These are phyloP conservation scores for Paratrypanosoma confusum DNA, from an alignment of 208 protist species.

Conservation along the genomic window DNA sequence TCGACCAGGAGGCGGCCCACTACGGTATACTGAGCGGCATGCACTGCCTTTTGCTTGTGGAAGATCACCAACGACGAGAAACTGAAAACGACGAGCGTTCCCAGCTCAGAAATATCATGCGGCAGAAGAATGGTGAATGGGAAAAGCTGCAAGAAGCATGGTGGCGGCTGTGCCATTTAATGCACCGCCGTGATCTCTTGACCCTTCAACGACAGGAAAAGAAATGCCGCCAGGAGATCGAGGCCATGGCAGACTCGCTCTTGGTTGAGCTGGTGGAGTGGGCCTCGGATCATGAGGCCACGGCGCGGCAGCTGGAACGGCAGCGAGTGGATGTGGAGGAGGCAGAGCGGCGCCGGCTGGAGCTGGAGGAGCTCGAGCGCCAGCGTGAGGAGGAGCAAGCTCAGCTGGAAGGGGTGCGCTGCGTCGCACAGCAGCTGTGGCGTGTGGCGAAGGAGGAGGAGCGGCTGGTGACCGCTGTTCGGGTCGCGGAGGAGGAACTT, in stretches of 20 bases:
- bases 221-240: background rate
- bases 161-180: too few relatives aligned
- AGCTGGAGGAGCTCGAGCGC: background rate
- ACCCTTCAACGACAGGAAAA: conserved; percentile 7
- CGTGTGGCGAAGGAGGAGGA: conserved; percentile 4
- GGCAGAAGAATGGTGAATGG: too few relatives aligned
- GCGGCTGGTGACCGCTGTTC: conserved; percentile 1
- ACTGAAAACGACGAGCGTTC: too few relatives aligned
- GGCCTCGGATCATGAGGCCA: background rate
- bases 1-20: too few relatives aligned
- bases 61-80: too few relatives aligned
- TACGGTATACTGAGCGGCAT: too few relatives aligned
- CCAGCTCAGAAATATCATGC: too few relatives aligned
- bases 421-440: conserved; percentile 5
- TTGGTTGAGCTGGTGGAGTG: background rate
- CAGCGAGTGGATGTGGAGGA: conserved; percentile 3
- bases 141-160: too few relatives aligned
- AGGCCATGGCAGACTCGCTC: background rate
- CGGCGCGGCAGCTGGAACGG: background rate
- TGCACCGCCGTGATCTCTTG: conserved; percentile 5
- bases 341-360: conserved; percentile 3
- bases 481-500: background rate
- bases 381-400: conserved; percentile 1
- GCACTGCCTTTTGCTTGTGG: too few relatives aligned
- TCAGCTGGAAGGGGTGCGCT: background rate